Conservation (phyloP, 805 yeast species). For the Candida cerambycidarum region DNA sequence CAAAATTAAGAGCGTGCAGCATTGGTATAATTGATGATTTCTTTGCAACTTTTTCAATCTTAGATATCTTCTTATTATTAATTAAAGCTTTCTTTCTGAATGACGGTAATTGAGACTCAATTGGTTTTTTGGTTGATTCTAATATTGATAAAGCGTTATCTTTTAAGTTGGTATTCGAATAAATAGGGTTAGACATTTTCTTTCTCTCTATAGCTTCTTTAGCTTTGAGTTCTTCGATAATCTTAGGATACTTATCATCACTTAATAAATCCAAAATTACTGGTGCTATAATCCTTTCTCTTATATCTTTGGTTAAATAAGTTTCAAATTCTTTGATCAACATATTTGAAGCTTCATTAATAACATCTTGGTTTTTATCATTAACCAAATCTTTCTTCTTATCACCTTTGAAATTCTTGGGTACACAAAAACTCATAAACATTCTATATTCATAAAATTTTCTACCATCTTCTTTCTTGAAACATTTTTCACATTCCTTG, state of each 20-base stretch:
- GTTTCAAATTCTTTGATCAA: conserved; percentile 63
- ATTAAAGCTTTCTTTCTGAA: conserved; percentile 33
- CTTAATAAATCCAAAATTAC: conserved; percentile 59
- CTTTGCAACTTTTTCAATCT: conserved; percentile 15
- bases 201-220: conserved; percentile 21
- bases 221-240: conserved; percentile 34
- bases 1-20: conserved; percentile 54
- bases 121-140: conserved; percentile 18
- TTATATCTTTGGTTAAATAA: conserved; percentile 66
- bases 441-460: conserved; percentile 47
- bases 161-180: conserved; percentile 19
- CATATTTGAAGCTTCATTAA: conserved; percentile 58
- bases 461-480: conserved; percentile 58
- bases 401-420: conserved; percentile 36
- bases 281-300: conserved; percentile 73
- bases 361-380: conserved; percentile 28
- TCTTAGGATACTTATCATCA: conserved; percentile 57
- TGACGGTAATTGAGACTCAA: conserved; percentile 27
- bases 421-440: conserved; percentile 59
- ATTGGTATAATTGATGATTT: conserved; percentile 46
- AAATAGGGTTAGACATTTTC: conserved; percentile 16
- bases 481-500: conserved; percentile 60
- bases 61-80: conserved; percentile 24
- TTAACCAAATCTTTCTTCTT: background rate
- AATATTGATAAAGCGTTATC: conserved; percentile 28